These are phyloP conservation scores for Aureobasidium sp. DNA, from an alignment of 2,329 filamentous ascomycete genomes.

Conservation along the genomic window DNA sequence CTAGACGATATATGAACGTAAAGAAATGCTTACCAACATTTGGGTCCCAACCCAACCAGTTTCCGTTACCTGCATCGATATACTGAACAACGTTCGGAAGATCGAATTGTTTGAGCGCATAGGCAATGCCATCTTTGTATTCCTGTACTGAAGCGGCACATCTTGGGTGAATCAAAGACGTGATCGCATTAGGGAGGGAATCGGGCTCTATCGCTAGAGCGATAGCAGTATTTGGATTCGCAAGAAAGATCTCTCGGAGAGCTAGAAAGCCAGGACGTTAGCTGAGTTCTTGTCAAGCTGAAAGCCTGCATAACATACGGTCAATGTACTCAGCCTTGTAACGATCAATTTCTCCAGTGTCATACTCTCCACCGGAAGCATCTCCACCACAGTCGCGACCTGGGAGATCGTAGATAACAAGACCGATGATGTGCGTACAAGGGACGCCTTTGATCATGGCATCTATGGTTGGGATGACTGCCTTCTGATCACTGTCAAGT, in stretches of 20 bases:
- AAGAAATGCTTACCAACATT: constrained; percentile 10
- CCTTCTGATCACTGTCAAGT: neutral
- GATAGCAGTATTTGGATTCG: constrained; percentile 3
- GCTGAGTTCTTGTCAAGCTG: neutral
- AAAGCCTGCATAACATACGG: neutral
- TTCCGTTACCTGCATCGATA: constrained; percentile 2
- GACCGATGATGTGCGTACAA: constrained; percentile 1
- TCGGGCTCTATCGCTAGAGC: constrained; percentile 2
- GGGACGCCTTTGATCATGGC: constrained; percentile 1
- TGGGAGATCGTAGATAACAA: constrained; percentile 4
- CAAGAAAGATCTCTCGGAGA: constrained; percentile 3
- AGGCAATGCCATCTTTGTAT: constrained; percentile 8
- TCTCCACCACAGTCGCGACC: constrained; percentile 7
- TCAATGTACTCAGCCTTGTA: constrained; percentile 6
- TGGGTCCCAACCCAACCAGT: constrained; percentile 2
- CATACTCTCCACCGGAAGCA: constrained; percentile 4
- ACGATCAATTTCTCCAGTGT: constrained; percentile 1
- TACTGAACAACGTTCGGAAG: constrained; percentile 9
- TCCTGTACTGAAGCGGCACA: constrained; percentile 7
- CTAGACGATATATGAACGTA: neutral
- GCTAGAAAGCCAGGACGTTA: neutral
- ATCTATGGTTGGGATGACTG: constrained; percentile 7
- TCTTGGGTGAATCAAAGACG: neutral
- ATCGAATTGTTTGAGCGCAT: constrained; percentile 9
- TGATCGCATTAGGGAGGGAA: constrained; percentile 5